Evolutionary conservation across 768 basidiomycete genomes (phyloP).

Genomic region (Suillus occidentalis): DNA sequence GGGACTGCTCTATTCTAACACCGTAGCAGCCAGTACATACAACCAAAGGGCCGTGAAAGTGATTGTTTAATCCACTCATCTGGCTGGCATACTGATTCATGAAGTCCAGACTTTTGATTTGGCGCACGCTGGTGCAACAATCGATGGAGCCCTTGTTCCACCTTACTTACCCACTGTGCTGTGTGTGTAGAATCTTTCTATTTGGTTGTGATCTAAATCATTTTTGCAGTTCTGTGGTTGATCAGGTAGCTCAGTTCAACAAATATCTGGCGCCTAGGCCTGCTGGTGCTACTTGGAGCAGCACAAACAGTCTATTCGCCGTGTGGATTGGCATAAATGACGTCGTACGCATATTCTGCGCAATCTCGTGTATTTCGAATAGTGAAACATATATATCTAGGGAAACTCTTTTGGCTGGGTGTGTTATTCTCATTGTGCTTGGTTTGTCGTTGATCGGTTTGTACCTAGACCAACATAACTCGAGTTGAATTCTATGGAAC

Average conservation of each 20-base stretch:
- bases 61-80: background rate
- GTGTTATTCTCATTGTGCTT: background rate
- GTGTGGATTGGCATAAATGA: constrained; percentile 78
- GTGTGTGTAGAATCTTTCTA: constrained; percentile 35
- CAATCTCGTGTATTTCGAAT: background rate
- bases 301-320: constrained; percentile 57
- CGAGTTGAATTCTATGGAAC: constrained; percentile 23
- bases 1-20: background rate
- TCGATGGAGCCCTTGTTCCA: constrained; percentile 54
- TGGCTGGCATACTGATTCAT: constrained; percentile 1
- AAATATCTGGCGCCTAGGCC: constrained; percentile 47
- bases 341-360: constrained; percentile 33
- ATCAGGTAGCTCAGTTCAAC: constrained; percentile 65
- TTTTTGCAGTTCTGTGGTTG: constrained; percentile 29
- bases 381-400: background rate
- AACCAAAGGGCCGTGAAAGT: constrained; percentile 57
- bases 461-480: constrained; percentile 23
- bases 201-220: background rate
- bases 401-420: constrained; percentile 20
- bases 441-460: background rate
- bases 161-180: constrained; percentile 53
- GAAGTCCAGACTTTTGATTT: constrained; percentile 57
- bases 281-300: constrained; percentile 53
- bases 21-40: constrained; percentile 44
- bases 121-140: constrained; percentile 68